Conservation (phyloP, 2,329 filamentous ascomycete species). For the Pseudogymnoascus pannorum region DNA sequence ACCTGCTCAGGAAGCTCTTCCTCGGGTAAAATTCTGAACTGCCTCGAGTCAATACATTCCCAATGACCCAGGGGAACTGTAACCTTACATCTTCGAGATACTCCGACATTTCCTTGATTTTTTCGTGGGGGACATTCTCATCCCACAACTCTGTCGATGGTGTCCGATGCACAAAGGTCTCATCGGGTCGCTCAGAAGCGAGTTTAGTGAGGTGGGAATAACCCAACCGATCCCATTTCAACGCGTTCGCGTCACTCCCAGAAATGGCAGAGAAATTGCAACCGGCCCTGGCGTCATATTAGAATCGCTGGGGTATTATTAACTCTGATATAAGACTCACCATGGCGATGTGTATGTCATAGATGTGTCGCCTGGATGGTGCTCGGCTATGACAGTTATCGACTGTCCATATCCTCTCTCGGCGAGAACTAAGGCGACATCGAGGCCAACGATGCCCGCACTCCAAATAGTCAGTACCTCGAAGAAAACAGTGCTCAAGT, state of each 20-base stretch:
- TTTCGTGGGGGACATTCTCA: constrained; percentile 31
- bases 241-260: constrained; percentile 34
- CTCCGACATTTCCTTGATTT: constrained; percentile 34
- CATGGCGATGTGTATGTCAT: constrained; percentile 37
- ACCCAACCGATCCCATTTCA: constrained; percentile 36
- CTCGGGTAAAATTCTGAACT: constrained; percentile 29
- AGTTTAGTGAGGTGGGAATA: constrained; percentile 33
- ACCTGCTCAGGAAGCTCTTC: constrained; percentile 28
- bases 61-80: too few relatives aligned
- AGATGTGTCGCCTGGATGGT: constrained; percentile 35
- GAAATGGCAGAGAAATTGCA: constrained; percentile 40
- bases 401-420: constrained; percentile 29
- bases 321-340: constrained; percentile 13
- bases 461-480: background rate
- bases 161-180: constrained; percentile 32
- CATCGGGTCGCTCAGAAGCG: constrained; percentile 26
- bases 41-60: background rate
- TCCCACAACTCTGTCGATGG: constrained; percentile 37
- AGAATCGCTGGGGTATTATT: background rate
- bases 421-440: constrained; percentile 33
- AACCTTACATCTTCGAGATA: constrained; percentile 35
- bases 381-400: constrained; percentile 35
- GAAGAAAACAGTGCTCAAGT: background rate
- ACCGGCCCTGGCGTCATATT: constrained; percentile 30
- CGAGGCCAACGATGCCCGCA: constrained; percentile 33